These are phyloP conservation scores for Melanomma pulvis-pyrius DNA, from an alignment of 495 filamentous ascomycete genomes.

Conservation along the genomic window DNA sequence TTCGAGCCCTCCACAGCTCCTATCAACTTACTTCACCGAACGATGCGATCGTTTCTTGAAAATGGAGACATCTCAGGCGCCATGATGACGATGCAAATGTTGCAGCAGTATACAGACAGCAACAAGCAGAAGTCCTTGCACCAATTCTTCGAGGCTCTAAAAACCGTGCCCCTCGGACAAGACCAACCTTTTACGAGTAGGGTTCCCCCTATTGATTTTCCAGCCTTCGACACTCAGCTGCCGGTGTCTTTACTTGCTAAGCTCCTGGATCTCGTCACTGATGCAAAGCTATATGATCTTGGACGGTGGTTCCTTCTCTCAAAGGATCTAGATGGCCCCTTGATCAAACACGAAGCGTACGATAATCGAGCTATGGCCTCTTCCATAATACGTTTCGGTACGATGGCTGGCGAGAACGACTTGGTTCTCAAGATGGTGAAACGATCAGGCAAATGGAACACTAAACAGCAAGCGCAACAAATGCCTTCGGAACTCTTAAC, in stretches of 20 bases:
- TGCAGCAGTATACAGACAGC: conserved; percentile 42
- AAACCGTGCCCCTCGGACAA: neutral
- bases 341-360: conserved; percentile 55
- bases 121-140: conserved; percentile 42
- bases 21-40: conserved; percentile 42
- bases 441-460: conserved; percentile 6
- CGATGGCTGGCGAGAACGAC: conserved; percentile 52
- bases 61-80: conserved; percentile 39
- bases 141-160: conserved; percentile 37
- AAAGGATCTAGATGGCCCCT: conserved; percentile 59
- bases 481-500: conserved; percentile 50
- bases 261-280: conserved; percentile 58
- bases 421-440: conserved; percentile 53
- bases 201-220: conserved; percentile 34
- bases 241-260: conserved; percentile 53
- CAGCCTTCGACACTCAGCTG: conserved; percentile 49
- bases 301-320: conserved; percentile 61
- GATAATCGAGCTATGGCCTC: conserved; percentile 53
- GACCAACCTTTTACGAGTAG: conserved; percentile 12
- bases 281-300: conserved; percentile 51
- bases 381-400: conserved; percentile 62
- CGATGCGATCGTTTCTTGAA: conserved; percentile 36
- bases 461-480: neutral
- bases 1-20: conserved; percentile 43
- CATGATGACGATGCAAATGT: conserved; percentile 33